phyloP scores from a whole-genome alignment of 805 yeast species.

The Cyberlindnera xishuangbannaensis region DNA sequence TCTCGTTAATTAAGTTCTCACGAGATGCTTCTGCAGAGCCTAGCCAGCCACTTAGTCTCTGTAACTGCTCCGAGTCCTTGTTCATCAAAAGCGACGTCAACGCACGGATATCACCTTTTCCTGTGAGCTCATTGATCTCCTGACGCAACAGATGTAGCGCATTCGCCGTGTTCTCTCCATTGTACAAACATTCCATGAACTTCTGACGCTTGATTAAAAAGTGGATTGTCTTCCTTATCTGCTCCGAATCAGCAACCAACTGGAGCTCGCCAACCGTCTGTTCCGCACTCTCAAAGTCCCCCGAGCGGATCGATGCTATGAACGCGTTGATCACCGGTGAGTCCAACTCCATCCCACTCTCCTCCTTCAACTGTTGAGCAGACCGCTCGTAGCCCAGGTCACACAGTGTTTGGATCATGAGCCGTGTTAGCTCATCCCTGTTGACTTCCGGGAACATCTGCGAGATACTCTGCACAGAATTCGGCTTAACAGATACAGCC shows the following conservation, averaged over 20 bases:
- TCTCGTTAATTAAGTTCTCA: slow-evolving; percentile 32
- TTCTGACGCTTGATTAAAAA: slow-evolving; percentile 35
- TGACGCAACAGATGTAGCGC: slow-evolving; percentile 36
- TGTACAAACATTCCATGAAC: slow-evolving; percentile 36
- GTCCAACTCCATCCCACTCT: slow-evolving; percentile 36
- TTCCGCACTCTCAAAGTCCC: slow-evolving; percentile 37
- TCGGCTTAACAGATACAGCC: no score
- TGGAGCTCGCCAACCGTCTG: slow-evolving; percentile 21
- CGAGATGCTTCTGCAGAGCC: slow-evolving; percentile 32
- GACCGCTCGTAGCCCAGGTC: slow-evolving; percentile 43
- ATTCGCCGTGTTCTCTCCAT: slow-evolving; percentile 24
- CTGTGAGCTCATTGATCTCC: slow-evolving; percentile 29
- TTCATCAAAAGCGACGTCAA: slow-evolving; percentile 27
- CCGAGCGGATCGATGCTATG: slow-evolving; percentile 33
- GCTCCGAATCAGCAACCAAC: slow-evolving; percentile 14
- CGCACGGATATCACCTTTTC: slow-evolving; percentile 21
- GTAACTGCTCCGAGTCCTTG: slow-evolving; percentile 18
- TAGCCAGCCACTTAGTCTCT: slow-evolving; percentile 28
- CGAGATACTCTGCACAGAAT: neutral
- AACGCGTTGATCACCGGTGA: slow-evolving; percentile 37
- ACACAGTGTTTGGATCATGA: slow-evolving; percentile 43
- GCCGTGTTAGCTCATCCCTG: slow-evolving; percentile 36
- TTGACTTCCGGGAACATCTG: slow-evolving; percentile 21
- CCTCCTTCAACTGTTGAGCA: slow-evolving; percentile 34
- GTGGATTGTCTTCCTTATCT: slow-evolving; percentile 14